A percentile compares a stretch with the other conserved stretches of the same genome.
Evolutionary conservation across 2,329 filamentous ascomycete genomes (phyloP).

Genomic region (Fusarium odoratissimum): DNA sequence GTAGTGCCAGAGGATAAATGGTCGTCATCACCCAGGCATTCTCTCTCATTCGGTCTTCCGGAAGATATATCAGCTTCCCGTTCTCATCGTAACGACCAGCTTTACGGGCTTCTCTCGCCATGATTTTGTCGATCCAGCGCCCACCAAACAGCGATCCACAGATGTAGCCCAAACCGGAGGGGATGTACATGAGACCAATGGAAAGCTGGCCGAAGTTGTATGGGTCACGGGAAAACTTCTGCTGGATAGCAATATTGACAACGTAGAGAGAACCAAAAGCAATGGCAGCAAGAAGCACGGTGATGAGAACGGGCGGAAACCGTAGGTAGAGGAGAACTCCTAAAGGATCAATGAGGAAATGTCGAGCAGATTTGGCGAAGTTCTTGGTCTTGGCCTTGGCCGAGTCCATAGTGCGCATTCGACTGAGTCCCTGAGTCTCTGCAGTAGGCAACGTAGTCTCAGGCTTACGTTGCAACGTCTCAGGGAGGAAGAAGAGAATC

Average conservation of each 20-base stretch:
- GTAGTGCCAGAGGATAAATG: constrained; percentile 75
- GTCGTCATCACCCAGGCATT: constrained; percentile 82
- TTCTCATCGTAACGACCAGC: constrained; percentile 75
- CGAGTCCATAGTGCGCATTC: constrained; percentile 72
- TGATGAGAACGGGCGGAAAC: constrained; percentile 77
- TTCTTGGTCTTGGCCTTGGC: constrained; percentile 66
- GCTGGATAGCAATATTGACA: constrained; percentile 80
- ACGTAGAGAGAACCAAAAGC: constrained; percentile 82
- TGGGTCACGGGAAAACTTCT: constrained; percentile 72
- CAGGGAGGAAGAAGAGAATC: constrained; percentile 71
- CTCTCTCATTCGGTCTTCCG: constrained; percentile 85
- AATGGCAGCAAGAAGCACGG: constrained; percentile 78
- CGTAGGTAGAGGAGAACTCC: constrained; percentile 76
- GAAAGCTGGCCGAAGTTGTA: constrained; percentile 77
- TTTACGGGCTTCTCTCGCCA: constrained; percentile 78
- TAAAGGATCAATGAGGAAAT: constrained; percentile 77
- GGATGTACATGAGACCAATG: constrained; percentile 82
- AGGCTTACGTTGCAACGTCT: constrained; percentile 64
- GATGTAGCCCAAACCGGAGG: constrained; percentile 79
- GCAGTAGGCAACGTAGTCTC: constrained; percentile 6
- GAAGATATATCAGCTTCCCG: constrained; percentile 74
- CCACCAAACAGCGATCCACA: constrained; percentile 76
- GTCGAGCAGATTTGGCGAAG: constrained; percentile 65
- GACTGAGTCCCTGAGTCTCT: constrained; percentile 45
- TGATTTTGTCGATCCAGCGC: constrained; percentile 83